Percentiles rank a stretch among this genome's conserved stretches.
These are phyloP conservation scores for Wallemia ichthyophaga DNA, from an alignment of 1,284 basidiomycete genomes.

Conservation along the genomic window DNA sequence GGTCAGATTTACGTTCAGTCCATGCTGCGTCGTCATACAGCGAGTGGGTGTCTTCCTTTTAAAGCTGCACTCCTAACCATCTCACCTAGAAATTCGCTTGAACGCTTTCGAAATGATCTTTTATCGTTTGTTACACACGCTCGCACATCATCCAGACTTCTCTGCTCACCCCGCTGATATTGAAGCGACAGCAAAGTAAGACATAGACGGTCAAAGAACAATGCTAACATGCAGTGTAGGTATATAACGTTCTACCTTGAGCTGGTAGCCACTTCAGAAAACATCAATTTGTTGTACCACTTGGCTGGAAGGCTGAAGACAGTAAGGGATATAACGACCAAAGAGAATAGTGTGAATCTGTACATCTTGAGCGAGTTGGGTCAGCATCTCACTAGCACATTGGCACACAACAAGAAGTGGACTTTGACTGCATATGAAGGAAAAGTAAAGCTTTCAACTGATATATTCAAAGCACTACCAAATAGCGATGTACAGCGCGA, in stretches of 20 bases:
- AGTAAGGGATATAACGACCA: constrained; percentile 31
- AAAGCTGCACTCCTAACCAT: no score
- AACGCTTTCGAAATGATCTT: constrained; percentile 50
- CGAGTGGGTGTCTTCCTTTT: constrained; percentile 17
- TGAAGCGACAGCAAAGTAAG: constrained; percentile 38
- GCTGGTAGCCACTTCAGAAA: constrained; percentile 38
- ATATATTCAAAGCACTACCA: constrained; percentile 30
- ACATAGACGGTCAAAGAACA: neutral
- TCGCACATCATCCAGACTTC: constrained; percentile 88
- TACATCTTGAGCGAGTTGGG: constrained; percentile 70
- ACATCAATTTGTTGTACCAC: constrained; percentile 51
- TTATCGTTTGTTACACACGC: constrained; percentile 50
- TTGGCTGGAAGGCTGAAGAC: constrained; percentile 60
- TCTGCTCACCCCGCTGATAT: constrained; percentile 25
- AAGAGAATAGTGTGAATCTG: constrained; percentile 30
- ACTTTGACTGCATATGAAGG: constrained; percentile 46
- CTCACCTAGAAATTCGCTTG: constrained; percentile 25
- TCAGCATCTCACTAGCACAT: constrained; percentile 48
- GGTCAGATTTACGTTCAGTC: constrained; percentile 28
- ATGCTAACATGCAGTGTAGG: constrained; percentile 17
- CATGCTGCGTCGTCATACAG: constrained; percentile 21
- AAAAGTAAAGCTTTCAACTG: constrained; percentile 43
- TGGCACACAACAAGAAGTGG: constrained; percentile 39
- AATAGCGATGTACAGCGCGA: constrained; percentile 9
- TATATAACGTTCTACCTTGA: constrained; percentile 74